Percentiles rank a stretch among this genome's conserved stretches.
Evolutionary conservation across 306 rosid genomes (phyloP).

Genomic region (Ammopiptanthus mongolicus): DNA sequence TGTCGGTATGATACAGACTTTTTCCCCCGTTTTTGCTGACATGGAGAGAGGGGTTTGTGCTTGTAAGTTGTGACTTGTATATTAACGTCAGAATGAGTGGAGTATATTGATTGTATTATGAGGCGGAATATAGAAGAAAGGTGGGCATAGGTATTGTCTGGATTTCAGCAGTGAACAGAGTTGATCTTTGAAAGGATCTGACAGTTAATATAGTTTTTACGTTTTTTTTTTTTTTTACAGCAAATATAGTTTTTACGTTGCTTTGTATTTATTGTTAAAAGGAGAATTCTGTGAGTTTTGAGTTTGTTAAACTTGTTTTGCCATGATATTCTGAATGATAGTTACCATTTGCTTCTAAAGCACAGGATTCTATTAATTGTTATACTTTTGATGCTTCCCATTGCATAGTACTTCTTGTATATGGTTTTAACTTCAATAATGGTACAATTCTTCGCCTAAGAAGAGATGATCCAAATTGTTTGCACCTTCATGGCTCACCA

Average conservation of each 20-base stretch:
- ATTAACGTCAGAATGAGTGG: neutral
- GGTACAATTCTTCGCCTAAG: too few species aligned
- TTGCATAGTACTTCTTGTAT: neutral
- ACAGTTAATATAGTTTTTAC: neutral
- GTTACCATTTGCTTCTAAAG: neutral
- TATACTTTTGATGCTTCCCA: neutral
- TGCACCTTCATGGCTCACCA: too few species aligned
- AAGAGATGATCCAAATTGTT: too few species aligned
- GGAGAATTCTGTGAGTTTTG: neutral
- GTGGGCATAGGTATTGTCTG: too few species aligned
- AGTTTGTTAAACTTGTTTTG: neutral
- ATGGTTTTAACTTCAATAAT: too few species aligned
- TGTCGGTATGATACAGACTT: neutral
- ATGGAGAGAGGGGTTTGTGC: slow-evolving; percentile 23
- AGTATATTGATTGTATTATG: too few species aligned
- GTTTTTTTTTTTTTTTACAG: too few species aligned
- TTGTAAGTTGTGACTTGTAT: slow-evolving; percentile 19
- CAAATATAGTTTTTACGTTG: neutral
- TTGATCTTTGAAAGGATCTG: neutral
- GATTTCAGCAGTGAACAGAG: neutral
- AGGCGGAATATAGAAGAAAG: neutral
- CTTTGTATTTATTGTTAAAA: slow-evolving; percentile 1
- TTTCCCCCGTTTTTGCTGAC: slow-evolving; percentile 29
- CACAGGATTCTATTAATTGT: neutral
- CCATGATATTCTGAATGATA: neutral